Percentiles rank a stretch among this genome's conserved stretches.
These are phyloP conservation scores for Coniosporium tulheliwenetii DNA, from an alignment of 2,329 filamentous ascomycete genomes.

Conservation along the genomic window DNA sequence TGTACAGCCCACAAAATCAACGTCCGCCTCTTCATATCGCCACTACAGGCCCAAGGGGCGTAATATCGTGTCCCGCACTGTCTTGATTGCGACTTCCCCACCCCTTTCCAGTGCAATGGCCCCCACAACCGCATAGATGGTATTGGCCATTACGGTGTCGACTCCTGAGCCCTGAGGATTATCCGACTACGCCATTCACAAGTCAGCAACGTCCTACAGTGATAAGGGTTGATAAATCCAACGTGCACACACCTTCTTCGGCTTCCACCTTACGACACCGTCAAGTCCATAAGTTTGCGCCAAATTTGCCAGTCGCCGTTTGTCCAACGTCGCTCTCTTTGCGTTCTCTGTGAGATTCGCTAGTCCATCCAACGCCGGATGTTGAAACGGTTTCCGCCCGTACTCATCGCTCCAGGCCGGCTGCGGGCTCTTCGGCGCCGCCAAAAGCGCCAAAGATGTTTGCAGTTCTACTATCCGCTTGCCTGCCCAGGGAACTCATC, in stretches of 20 bases:
- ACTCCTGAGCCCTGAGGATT: constrained; percentile 60
- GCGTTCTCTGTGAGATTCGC: constrained; percentile 51
- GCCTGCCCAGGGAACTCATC: constrained; percentile 24
- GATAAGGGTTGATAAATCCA: not conserved
- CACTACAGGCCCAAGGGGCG: constrained; percentile 21
- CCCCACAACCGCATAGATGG: constrained; percentile 74
- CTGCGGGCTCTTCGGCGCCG: constrained; percentile 23
- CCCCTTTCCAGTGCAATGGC: constrained; percentile 82
- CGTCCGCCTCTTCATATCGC: not conserved
- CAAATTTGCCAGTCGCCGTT: constrained; percentile 50
- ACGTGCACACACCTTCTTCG: constrained; percentile 49
- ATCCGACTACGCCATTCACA: constrained; percentile 31
- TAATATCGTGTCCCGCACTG: constrained; percentile 65
- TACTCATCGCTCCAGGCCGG: constrained; percentile 28
- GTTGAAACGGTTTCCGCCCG: constrained; percentile 32
- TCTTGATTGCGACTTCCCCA: constrained; percentile 55
- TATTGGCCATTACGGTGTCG: constrained; percentile 57
- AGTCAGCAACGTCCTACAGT: constrained; percentile 1
- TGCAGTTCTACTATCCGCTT: constrained; percentile 50
- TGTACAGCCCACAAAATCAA: too few species aligned
- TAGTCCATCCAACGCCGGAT: constrained; percentile 56
- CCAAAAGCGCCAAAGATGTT: constrained; percentile 45
- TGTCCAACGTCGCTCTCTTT: constrained; percentile 46
- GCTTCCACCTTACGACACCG: constrained; percentile 76
- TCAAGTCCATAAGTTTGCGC: constrained; percentile 56